A percentile compares a stretch with the other conserved stretches of the same genome.
Conservation (phyloP, 2,329 filamentous ascomycete genomes). For the Sarocladiaceae sp. region DNA sequence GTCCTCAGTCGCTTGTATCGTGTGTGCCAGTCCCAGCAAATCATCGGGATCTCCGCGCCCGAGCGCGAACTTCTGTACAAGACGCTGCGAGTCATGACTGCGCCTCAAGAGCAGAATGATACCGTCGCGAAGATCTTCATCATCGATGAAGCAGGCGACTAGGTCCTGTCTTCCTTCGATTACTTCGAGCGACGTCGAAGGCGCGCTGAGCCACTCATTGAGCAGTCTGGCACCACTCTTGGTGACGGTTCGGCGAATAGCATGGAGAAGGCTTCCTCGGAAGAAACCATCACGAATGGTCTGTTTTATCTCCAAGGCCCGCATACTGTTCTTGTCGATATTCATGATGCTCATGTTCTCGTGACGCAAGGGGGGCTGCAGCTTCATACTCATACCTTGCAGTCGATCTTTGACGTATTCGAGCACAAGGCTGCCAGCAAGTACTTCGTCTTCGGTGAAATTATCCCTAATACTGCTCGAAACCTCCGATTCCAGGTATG, state of each 20-base stretch:
- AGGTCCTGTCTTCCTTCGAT: conserved; percentile 80
- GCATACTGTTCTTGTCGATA: conserved; percentile 88
- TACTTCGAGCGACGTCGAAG: conserved; percentile 77
- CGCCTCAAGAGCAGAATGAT: conserved; percentile 64
- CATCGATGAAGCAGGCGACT: conserved; percentile 67
- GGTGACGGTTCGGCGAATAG: conserved; percentile 84
- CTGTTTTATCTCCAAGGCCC: conserved; percentile 81
- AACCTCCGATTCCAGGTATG: conserved; percentile 73
- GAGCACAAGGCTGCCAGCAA: conserved; percentile 75
- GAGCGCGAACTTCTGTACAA: conserved; percentile 91
- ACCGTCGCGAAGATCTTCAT: conserved; percentile 65
- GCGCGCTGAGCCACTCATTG: conserved; percentile 80
- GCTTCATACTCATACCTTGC: conserved; percentile 71
- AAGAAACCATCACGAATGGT: conserved; percentile 77
- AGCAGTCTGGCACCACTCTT: conserved; percentile 85
- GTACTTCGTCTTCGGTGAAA: conserved; percentile 67
- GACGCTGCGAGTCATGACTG: conserved; percentile 80
- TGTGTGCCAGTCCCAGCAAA: conserved; percentile 75
- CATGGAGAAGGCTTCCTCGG: conserved; percentile 82
- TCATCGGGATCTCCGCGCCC: conserved; percentile 92
- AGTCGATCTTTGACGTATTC: conserved; percentile 79
- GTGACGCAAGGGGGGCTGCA: conserved; percentile 77
- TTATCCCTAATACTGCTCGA: conserved; percentile 42
- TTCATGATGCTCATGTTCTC: conserved; percentile 74
- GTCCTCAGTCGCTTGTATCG: conserved; percentile 69